phyloP scores from a whole-genome alignment of 495 filamentous ascomycete genomes.

The Oleoguttula mirabilis region DNA sequence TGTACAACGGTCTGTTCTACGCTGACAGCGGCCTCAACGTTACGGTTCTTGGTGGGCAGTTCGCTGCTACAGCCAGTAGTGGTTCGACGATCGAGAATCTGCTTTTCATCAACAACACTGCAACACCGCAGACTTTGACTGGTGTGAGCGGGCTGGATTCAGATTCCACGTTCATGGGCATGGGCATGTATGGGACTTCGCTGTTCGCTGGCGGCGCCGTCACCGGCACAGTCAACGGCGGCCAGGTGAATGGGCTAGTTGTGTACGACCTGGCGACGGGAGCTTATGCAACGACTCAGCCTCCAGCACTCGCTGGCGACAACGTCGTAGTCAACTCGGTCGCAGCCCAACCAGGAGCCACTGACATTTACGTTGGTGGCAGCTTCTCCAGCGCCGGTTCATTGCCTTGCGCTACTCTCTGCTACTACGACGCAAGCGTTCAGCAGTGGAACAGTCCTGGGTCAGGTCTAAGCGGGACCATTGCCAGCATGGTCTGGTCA shows the following conservation, averaged over 20 bases:
- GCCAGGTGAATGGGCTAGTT: slow-evolving; percentile 58
- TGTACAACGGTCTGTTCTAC: slow-evolving; percentile 68
- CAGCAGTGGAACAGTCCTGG: slow-evolving; percentile 72
- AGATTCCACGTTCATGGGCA: slow-evolving; percentile 62
- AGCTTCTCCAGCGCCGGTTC: slow-evolving; percentile 71
- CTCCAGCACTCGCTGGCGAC: slow-evolving; percentile 54
- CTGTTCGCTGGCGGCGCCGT: slow-evolving; percentile 76
- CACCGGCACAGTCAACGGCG: slow-evolving; percentile 53
- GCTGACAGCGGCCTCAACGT: slow-evolving; percentile 54
- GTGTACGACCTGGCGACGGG: slow-evolving; percentile 59
- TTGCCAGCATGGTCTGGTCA: slow-evolving; percentile 63
- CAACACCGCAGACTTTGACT: slow-evolving; percentile 36
- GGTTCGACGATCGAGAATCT: slow-evolving; percentile 68
- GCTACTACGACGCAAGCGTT: slow-evolving; percentile 53
- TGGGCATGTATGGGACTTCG: slow-evolving; percentile 53
- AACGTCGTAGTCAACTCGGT: slow-evolving; percentile 66
- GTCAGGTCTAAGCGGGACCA: slow-evolving; percentile 52
- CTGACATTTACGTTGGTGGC: slow-evolving; percentile 75
- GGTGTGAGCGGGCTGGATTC: slow-evolving; percentile 57
- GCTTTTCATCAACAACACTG: slow-evolving; percentile 55
- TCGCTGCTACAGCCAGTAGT: slow-evolving; percentile 55
- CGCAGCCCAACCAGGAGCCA: slow-evolving; percentile 48
- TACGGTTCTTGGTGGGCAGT: slow-evolving; percentile 82
- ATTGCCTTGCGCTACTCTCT: slow-evolving; percentile 68
- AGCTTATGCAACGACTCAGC: slow-evolving; percentile 49